These are phyloP conservation scores for Kentomonas sorsogonicus DNA, from an alignment of 208 protist genomes.

Conservation along the genomic window DNA sequence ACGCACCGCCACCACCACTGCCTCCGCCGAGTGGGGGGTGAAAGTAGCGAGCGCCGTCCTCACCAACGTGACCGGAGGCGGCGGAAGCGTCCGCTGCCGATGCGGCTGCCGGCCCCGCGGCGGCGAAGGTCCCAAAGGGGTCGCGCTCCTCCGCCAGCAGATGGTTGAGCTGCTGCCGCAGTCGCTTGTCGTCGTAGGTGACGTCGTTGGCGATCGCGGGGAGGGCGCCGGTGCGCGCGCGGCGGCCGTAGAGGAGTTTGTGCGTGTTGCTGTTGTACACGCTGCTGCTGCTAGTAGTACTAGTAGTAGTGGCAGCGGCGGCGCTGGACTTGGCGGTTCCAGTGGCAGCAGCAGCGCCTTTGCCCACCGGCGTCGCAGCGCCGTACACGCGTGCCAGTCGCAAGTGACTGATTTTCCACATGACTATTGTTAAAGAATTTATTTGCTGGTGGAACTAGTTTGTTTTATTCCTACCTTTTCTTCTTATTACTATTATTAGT, in stretches of 20 bases:
- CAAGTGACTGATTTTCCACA: neutral
- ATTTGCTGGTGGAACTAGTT: too few relatives aligned
- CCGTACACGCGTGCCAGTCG: conserved; percentile 68
- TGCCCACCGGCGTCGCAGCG: conserved; percentile 21
- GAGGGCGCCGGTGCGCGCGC: conserved; percentile 65
- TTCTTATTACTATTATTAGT: too few relatives aligned
- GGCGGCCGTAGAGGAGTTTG: conserved; percentile 35
- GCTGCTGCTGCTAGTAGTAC: neutral
- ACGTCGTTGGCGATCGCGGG: conserved; percentile 74
- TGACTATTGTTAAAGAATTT: too few relatives aligned
- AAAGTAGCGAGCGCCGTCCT: conserved; percentile 6
- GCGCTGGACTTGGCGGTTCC: neutral
- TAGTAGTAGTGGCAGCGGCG: neutral
- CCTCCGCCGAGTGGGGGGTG: too few relatives aligned
- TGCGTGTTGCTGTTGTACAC: neutral
- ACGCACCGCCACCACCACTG: too few relatives aligned
- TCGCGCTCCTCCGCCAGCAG: conserved; percentile 72
- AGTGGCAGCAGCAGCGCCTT: conserved; percentile 19
- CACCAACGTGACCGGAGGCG: neutral
- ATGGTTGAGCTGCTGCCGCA: conserved; percentile 75
- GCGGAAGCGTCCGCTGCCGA: conserved; percentile 9
- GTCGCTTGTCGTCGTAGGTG: conserved; percentile 44
- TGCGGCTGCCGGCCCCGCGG: conserved; percentile 8
- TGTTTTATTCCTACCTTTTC: too few relatives aligned
- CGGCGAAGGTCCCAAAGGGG: conserved; percentile 23